Percentiles rank a stretch among this genome's conserved stretches.
Conservation (phyloP, 768 basidiomycete species). For the Suillus bovinus region DNA sequence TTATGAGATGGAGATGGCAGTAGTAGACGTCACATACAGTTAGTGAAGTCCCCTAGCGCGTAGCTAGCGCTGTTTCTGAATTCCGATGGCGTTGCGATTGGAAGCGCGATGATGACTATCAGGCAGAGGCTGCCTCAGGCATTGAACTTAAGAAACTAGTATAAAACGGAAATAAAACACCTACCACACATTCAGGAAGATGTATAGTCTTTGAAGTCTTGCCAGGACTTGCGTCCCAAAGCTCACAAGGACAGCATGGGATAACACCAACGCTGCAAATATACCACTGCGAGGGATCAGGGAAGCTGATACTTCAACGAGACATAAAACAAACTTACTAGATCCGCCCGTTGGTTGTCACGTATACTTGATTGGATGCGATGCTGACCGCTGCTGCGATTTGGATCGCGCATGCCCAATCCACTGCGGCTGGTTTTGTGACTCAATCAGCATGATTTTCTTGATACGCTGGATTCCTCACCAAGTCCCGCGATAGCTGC, state of each 20-base stretch:
- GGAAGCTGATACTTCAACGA: slow-evolving; percentile 42
- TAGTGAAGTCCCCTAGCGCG: slow-evolving; percentile 39
- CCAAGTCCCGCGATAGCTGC: slow-evolving; percentile 44
- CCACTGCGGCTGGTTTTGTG: slow-evolving; percentile 46
- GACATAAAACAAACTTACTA: slow-evolving; percentile 42
- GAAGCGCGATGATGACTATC: slow-evolving; percentile 42
- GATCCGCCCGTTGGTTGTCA: slow-evolving; percentile 44
- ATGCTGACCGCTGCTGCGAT: slow-evolving; percentile 52
- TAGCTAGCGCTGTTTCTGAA: slow-evolving; percentile 40
- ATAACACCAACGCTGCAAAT: slow-evolving; percentile 57
- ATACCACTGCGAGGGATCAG: slow-evolving; percentile 51
- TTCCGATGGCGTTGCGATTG: slow-evolving; percentile 37
- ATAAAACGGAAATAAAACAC: slow-evolving; percentile 7
- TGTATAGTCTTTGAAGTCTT: slow-evolving; percentile 56
- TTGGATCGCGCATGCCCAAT: slow-evolving; percentile 63
- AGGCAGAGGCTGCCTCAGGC: slow-evolving; percentile 1
- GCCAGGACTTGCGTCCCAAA: slow-evolving; percentile 66
- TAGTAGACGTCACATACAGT: slow-evolving; percentile 23
- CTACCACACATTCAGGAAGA: slow-evolving; percentile 40
- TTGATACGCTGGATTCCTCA: neutral
- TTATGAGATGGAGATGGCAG: slow-evolving; percentile 12
- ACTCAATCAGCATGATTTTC: neutral
- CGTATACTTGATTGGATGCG: slow-evolving; percentile 40
- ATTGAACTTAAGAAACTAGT: neutral
- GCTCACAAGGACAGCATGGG: slow-evolving; percentile 64